A percentile compares a stretch with the other conserved stretches of the same genome.
Evolutionary conservation across 768 basidiomycete species (phyloP).

Genomic region (Leccinum olivaceopallidum): DNA sequence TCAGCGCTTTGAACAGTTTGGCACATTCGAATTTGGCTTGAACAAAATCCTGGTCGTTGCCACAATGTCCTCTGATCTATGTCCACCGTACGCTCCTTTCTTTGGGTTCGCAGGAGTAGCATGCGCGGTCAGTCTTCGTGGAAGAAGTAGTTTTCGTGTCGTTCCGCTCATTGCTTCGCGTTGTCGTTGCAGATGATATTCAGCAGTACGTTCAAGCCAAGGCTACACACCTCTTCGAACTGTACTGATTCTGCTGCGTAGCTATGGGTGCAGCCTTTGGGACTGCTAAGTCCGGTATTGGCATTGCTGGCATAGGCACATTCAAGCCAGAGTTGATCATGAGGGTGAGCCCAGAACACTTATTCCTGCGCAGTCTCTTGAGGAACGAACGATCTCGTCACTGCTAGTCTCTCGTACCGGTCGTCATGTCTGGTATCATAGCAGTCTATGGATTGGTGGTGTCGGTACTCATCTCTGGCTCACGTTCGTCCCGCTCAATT

Average conservation of each 20-base stretch:
- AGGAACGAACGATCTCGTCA: background rate
- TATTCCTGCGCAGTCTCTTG: background rate
- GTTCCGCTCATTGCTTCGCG: slow-evolving; percentile 10
- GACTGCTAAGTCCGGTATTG: slow-evolving; percentile 95
- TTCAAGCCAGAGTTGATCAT: slow-evolving; percentile 98
- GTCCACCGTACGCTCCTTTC: slow-evolving; percentile 96
- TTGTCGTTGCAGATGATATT: slow-evolving; percentile 79
- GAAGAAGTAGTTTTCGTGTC: background rate
- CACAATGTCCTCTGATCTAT: slow-evolving; percentile 54
- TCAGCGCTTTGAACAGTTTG: background rate
- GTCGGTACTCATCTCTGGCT: slow-evolving; percentile 86
- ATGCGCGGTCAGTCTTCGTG: slow-evolving; percentile 66
- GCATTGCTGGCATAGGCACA: slow-evolving; percentile 91
- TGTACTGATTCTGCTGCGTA: slow-evolving; percentile 31
- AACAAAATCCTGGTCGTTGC: slow-evolving; percentile 1
- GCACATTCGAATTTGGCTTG: background rate
- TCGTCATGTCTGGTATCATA: slow-evolving; percentile 98
- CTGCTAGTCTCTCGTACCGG: slow-evolving; percentile 85
- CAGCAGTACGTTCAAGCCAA: slow-evolving; percentile 68
- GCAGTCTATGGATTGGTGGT: slow-evolving; percentile 97
- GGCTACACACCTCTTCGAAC: background rate
- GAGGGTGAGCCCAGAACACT: slow-evolving; percentile 59
- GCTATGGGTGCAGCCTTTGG: slow-evolving; percentile 96
- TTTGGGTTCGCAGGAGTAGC: slow-evolving; percentile 98
- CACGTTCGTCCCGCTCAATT: slow-evolving; percentile 39